Evolutionary conservation across 1,284 basidiomycete species (phyloP).

Genomic region (Porodaedalea pini): DNA sequence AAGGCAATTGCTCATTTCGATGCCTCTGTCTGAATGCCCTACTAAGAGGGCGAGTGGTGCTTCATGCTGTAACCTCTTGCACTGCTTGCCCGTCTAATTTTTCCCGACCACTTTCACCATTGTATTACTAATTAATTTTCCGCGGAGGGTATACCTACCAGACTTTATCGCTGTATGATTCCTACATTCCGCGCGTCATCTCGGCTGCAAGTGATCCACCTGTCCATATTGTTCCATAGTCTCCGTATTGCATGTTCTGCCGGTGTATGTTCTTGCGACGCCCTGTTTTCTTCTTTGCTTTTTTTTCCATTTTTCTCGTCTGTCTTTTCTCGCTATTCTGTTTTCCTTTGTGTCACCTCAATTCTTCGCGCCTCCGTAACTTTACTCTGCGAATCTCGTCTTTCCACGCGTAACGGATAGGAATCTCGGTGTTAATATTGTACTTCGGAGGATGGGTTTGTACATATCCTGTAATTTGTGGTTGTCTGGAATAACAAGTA

Average conservation of each 20-base stretch:
- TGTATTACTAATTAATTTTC: conserved; percentile 2
- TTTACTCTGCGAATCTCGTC: neutral
- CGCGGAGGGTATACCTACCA: neutral
- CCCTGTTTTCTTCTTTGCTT: neutral
- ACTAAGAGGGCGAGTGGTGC: too few relatives aligned
- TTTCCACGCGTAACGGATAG: neutral
- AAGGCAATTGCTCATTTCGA: conserved; percentile 13
- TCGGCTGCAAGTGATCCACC: neutral
- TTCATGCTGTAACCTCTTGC: neutral
- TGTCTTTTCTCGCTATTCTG: neutral
- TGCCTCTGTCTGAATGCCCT: neutral
- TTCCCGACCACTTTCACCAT: neutral
- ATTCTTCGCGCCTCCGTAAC: neutral
- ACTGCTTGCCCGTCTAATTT: neutral
- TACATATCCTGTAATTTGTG: too few relatives aligned
- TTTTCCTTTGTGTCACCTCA: neutral
- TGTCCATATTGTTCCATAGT: neutral
- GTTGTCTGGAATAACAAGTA: too few relatives aligned
- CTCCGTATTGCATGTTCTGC: too few relatives aligned
- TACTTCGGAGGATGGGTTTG: too few relatives aligned
- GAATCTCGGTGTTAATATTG: neutral
- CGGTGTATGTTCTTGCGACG: neutral
- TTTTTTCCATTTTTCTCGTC: neutral
- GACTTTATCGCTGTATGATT: neutral
- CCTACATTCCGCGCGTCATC: neutral